Evolutionary conservation across 345 rosid species (phyloP).

Genomic region (Clarkia xantiana): DNA sequence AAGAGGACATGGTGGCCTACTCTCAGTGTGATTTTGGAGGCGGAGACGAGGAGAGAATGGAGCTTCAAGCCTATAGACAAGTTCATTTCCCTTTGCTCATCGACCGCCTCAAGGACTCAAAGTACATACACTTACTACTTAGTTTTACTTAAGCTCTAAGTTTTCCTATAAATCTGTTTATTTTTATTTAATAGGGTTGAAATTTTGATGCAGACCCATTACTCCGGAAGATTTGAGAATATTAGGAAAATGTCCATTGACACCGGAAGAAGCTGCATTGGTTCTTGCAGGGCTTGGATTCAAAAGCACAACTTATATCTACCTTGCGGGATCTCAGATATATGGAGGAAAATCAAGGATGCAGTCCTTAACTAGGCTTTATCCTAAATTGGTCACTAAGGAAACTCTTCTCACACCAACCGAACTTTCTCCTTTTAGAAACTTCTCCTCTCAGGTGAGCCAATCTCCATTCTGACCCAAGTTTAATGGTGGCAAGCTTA

Average conservation of each 20-base stretch:
- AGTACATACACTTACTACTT: no score
- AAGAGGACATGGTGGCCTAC: constrained; percentile 94
- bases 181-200: neutral
- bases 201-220: constrained; percentile 22
- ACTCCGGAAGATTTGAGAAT: constrained; percentile 51
- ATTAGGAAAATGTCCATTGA: constrained; percentile 78
- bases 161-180: neutral
- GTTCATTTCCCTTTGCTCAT: constrained; percentile 71
- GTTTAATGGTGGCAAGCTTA: no score
- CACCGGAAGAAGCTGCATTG: constrained; percentile 89
- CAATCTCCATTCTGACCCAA: no score
- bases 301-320: constrained; percentile 47
- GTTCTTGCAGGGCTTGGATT: constrained; percentile 80
- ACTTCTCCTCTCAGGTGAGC: constrained; percentile 78
- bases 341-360: constrained; percentile 64
- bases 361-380: constrained; percentile 55
- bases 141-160: neutral
- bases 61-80: constrained; percentile 70
- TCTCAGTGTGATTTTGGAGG: constrained; percentile 87
- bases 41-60: constrained; percentile 47
- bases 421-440: constrained; percentile 74
- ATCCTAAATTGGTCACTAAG: constrained; percentile 74
- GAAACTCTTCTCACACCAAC: constrained; percentile 61
- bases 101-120: constrained; percentile 41
- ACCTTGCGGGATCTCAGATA: constrained; percentile 63